These are phyloP conservation scores for Colletotrichum salicis DNA, from an alignment of 2,329 filamentous ascomycete genomes.

Conservation along the genomic window DNA sequence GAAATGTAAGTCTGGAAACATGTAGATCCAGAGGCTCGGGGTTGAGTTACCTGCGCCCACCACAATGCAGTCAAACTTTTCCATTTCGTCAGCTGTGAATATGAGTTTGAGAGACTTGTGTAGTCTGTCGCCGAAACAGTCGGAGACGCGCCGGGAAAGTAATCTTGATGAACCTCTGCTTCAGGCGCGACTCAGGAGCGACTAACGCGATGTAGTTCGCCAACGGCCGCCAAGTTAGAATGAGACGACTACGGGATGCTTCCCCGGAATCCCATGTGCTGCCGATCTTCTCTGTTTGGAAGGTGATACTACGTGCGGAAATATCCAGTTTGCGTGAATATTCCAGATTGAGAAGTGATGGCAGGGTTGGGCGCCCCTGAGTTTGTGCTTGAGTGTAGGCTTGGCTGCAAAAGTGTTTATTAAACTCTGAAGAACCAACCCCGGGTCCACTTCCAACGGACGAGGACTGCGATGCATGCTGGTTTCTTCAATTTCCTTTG, in stretches of 20 bases:
- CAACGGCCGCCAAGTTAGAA: constrained; percentile 4
- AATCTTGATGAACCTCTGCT: not conserved
- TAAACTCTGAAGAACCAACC: not conserved
- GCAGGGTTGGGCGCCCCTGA: not conserved
- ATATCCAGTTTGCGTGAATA: not conserved
- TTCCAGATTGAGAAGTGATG: not conserved
- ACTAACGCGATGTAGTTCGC: not conserved
- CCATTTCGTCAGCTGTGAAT: constrained; percentile 43
- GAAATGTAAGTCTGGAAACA: not conserved
- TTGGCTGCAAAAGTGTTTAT: not conserved
- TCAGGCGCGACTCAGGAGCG: not conserved
- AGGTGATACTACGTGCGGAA: not conserved
- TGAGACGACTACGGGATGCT: constrained; percentile 1
- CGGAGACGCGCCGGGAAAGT: not conserved
- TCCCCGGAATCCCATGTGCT: not conserved
- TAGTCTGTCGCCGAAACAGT: not conserved
- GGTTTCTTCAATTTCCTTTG: not conserved
- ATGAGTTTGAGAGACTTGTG: not conserved
- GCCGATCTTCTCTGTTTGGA: constrained; percentile 4
- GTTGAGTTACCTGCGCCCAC: constrained; percentile 63
- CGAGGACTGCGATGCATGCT: not conserved
- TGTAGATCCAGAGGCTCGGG: not conserved
- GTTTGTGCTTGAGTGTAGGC: not conserved
- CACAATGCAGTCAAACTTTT: constrained; percentile 57
- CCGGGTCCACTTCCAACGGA: not conserved